Evolutionary conservation across 2,329 filamentous ascomycete genomes (phyloP).

Genomic region (Claviceps paspali): DNA sequence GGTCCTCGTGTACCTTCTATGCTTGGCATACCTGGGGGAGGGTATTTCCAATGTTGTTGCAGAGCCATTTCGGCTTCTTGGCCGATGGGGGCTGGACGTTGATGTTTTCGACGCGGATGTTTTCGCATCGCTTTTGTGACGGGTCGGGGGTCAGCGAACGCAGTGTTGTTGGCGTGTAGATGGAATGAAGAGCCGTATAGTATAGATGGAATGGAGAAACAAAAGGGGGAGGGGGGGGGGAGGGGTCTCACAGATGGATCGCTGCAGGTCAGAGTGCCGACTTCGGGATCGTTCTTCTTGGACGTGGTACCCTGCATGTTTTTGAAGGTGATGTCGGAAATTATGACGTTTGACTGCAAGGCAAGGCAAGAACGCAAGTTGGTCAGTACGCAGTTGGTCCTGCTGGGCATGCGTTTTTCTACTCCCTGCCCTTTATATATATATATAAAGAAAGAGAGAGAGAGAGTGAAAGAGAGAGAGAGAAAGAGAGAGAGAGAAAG

Average conservation of each 20-base stretch:
- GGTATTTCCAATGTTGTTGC: background rate
- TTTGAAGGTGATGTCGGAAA: background rate
- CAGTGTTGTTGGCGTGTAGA: no score
- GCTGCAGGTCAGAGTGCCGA: conserved; percentile 1
- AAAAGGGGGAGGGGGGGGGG: no score
- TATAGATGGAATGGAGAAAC: no score
- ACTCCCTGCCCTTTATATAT: no score
- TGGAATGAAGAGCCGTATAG: no score
- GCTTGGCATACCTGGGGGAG: background rate
- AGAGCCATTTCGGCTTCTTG: background rate
- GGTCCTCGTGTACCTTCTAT: no score
- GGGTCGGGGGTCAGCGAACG: no score
- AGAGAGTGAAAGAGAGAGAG: no score
- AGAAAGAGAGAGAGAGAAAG: no score
- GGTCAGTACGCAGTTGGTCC: no score
- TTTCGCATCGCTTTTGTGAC: background rate
- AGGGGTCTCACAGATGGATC: background rate
- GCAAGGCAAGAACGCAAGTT: background rate
- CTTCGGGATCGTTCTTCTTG: background rate
- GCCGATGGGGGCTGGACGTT: background rate
- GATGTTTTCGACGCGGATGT: background rate
- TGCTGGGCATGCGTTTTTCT: no score
- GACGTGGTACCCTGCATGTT: background rate
- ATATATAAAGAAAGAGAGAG: no score
- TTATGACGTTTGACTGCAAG: background rate